Conservation (phyloP, 148 eudicot genomes). For the Diospyros kaki region DNA sequence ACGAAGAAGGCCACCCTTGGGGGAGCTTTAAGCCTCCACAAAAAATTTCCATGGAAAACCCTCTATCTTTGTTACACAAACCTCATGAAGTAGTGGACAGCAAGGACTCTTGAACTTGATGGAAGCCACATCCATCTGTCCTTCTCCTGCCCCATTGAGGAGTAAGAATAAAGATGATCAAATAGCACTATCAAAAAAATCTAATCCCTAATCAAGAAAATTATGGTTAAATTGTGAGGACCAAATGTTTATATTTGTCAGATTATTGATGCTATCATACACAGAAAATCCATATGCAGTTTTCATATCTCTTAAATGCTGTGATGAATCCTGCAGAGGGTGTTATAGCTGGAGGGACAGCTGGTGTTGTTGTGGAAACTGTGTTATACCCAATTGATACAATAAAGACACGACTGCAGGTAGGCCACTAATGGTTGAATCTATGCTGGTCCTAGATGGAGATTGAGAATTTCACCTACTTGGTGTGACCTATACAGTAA, state of each 20-base stretch:
- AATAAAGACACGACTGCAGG: slow-evolving; percentile 94
- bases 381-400: slow-evolving; percentile 94
- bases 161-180: too few relatives aligned
- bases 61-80: too few relatives aligned
- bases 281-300: neutral
- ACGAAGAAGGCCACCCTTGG: too few relatives aligned
- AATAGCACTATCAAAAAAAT: too few relatives aligned
- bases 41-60: too few relatives aligned
- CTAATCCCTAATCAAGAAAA: too few relatives aligned
- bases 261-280: neutral
- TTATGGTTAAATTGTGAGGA: neutral
- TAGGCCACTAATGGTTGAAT: slow-evolving; percentile 26
- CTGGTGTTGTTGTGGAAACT: slow-evolving; percentile 95
- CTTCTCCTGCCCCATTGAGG: too few relatives aligned
- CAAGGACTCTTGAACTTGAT: too few relatives aligned
- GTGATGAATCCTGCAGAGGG: slow-evolving; percentile 60
- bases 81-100: too few relatives aligned
- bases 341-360: slow-evolving; percentile 85
- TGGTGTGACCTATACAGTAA: neutral
- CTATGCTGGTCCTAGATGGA: slow-evolving; percentile 1
- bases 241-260: neutral
- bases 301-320: slow-evolving; percentile 5
- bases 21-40: too few relatives aligned
- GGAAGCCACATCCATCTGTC: too few relatives aligned
- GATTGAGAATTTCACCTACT: neutral